Evolutionary conservation across 2,329 filamentous ascomycete species (phyloP), one percentile per base, ranked within the genome.

Genomic region (Raffaelea deltoideospora): DNA sequence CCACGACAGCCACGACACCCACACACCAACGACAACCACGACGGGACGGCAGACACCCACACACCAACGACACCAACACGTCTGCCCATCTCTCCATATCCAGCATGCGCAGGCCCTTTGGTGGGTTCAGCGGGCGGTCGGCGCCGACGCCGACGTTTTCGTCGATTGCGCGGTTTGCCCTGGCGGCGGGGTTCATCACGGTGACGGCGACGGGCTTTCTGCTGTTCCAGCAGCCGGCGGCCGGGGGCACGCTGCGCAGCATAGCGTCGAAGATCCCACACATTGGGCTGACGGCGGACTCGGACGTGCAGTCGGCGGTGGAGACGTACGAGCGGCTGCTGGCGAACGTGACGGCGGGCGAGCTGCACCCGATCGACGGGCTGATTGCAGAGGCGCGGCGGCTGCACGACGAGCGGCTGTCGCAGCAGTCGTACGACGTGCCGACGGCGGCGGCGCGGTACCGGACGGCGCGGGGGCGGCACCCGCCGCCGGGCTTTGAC

Each of bases 401-500:
- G 11, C 48, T 45, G 4, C 64, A 63, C 37, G 48, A 58, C 3
- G 48, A 48, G 11, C 40, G 63, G 14, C 45, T 67, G 27, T 47
- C 50, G 21, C 61, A 59, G 43, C 56, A 60, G 41, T 57, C 58
- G 6, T 53, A 53, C 23, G 60, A 59, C 13, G 52, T 72, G 21
- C 49, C 53, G n/a, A 48, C 57, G 21, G 63, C 66, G 1, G 66
- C 67, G 1, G 53, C 55, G 31, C 56, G 53, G 8, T 68, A 68
- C 44, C 57, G 63, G 37, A 47, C 53, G 34, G 57, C 56, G 24
- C 59, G 64, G 30, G 64, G 63, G n/a, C 54, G 64, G 18, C 63
- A 67, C 40, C 64, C 64, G 1, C 64, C 64, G 6, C 64, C 64
- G 1, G 62, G 61, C 4, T 67, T 67, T 44, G 58, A 64, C 33